Evolutionary conservation across 495 filamentous ascomycete genomes (phyloP), one percentile per base, ranked within the genome.

Genomic region (Monascus purpureus): DNA sequence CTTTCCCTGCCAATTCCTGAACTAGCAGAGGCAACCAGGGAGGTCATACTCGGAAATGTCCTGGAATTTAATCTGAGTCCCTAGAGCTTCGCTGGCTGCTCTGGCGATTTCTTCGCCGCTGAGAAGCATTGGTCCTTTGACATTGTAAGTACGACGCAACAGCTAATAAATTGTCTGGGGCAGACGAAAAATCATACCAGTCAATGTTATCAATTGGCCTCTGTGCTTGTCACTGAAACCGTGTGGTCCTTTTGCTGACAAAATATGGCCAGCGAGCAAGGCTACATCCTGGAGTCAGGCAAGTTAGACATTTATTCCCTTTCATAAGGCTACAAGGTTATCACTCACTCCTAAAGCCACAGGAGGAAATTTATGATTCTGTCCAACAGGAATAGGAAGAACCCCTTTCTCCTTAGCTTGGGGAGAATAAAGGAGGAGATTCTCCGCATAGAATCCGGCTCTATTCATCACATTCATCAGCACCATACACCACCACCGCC

Each of bases 401-500:
- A 53, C 34, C 0, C 62, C 61, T 20, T 65, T 52, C 15, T 50
- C 41, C 30, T 65, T 50, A 6, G 60, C 59, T 39, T 72, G 65
- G 12, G 48, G 47, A 7, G 61, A 47, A 37, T 72, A 71, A 0
- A 59, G 37, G 1, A 72, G 52, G n/a, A 72, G 50, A 28, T 72
- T 72, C 48, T 72, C 69, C 3, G 67, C 65, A 25, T 72, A 72
- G 31, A 74, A 71, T 3, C 69, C 66, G 28, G 65, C 63, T 4
- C 58, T 57, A 17, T 12, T 5, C 14, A 22, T 12, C 17, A 24
- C n/a, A 8, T 14, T 29, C 15, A n/a, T 17, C 23, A 37, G 19
- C n/a, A 24, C 22, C 6, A 24, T 6, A 11, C 11, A 11, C 6
- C 22, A 24, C 22, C 19, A 29, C 13, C 0, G 23, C 6, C 6